A percentile compares a stretch with the other conserved stretches of the same genome.
phyloP scores from a whole-genome alignment of 2,329 filamentous ascomycete genomes.

The Penicillium rolfsii region DNA sequence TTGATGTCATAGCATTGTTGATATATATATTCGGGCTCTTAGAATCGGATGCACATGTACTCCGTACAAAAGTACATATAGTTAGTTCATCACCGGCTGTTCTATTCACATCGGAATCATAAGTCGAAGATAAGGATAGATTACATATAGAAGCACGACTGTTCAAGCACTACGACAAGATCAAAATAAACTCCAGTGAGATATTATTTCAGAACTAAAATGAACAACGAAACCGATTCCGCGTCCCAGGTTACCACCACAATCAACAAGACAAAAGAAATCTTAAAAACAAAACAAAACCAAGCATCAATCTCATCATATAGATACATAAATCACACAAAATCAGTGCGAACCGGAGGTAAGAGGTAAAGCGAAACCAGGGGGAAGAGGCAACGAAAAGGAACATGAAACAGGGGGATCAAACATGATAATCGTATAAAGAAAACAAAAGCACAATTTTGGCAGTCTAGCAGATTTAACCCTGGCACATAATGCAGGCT shows the following conservation, averaged over 20 bases:
- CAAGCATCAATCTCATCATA: slow-evolving; percentile 42
- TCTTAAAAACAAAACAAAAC: slow-evolving; percentile 17
- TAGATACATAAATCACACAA: slow-evolving; percentile 33
- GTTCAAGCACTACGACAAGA: too few relatives aligned
- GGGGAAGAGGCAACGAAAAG: background rate
- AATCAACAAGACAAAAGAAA: slow-evolving; percentile 17
- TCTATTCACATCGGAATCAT: too few relatives aligned
- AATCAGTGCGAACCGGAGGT: background rate
- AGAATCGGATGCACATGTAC: too few relatives aligned
- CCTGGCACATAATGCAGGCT: slow-evolving; percentile 95
- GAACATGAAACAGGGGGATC: slow-evolving; percentile 9
- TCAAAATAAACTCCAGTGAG: too few relatives aligned
- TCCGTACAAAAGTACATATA: too few relatives aligned
- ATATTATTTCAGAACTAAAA: too few relatives aligned
- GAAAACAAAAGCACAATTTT: slow-evolving; percentile 34
- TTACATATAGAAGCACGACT: too few relatives aligned
- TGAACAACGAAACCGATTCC: slow-evolving; percentile 1
- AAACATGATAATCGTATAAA: slow-evolving; percentile 23
- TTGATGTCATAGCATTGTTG: too few relatives aligned
- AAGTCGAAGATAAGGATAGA: too few relatives aligned
- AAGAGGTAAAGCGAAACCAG: background rate
- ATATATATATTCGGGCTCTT: too few relatives aligned
- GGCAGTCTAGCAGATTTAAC: slow-evolving; percentile 64
- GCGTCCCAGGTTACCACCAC: slow-evolving; percentile 6
- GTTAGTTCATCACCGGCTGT: too few relatives aligned